phyloP scores from a whole-genome alignment of 1,284 basidiomycete genomes.

The Ceratobasidium papillatum region DNA sequence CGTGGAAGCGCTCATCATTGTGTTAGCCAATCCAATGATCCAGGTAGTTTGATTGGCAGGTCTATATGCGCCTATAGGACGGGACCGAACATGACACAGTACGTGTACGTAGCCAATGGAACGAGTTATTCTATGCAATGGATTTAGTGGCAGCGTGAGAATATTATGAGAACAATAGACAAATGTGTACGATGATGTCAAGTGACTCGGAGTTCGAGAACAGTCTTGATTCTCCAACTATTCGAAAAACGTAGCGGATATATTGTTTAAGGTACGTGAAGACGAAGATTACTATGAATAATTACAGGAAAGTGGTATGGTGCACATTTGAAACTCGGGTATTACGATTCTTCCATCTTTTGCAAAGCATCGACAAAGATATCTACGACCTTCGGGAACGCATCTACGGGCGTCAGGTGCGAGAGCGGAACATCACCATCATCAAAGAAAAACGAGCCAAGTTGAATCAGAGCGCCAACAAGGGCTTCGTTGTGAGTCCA shows the following conservation, averaged over 20 bases:
- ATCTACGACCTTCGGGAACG: slow-evolving; percentile 6
- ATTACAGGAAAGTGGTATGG: neutral
- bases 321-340: neutral
- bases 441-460: slow-evolving; percentile 6
- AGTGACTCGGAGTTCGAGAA: neutral
- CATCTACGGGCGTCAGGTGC: neutral
- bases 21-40: neutral
- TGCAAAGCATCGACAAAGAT: neutral
- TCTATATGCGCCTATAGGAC: neutral
- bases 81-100: neutral
- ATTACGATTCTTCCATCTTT: neutral
- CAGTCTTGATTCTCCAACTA: neutral
- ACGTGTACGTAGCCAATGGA: neutral
- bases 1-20: neutral
- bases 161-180: neutral
- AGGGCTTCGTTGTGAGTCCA: neutral
- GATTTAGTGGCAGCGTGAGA: neutral
- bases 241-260: too few species aligned
- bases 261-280: neutral
- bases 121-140: neutral
- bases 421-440: neutral
- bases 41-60: neutral
- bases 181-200: neutral
- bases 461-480: neutral
- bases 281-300: neutral